These are phyloP conservation scores for Curvularia sp. DNA, from an alignment of 2,329 filamentous ascomycete genomes.

Conservation along the genomic window DNA sequence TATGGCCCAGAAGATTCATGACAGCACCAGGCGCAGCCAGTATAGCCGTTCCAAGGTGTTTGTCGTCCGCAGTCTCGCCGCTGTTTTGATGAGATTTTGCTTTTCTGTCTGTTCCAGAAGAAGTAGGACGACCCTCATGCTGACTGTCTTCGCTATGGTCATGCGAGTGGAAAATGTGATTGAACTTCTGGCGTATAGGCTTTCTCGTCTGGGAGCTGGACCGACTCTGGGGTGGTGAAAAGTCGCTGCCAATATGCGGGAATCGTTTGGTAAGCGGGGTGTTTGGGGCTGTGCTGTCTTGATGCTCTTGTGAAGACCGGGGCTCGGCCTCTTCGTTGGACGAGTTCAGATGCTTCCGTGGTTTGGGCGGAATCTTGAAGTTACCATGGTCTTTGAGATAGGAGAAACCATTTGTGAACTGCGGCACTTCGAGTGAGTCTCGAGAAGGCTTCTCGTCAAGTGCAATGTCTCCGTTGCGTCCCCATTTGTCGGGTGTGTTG, in stretches of 20 bases:
- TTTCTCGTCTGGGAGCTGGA: conserved; percentile 42
- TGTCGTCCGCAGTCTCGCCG: conserved; percentile 42
- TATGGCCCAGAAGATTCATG: conserved; percentile 43
- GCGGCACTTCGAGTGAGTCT: conserved; percentile 37
- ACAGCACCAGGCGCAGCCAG: conserved; percentile 44
- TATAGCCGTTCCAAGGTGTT: conserved; percentile 40
- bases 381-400: conserved; percentile 24
- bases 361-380: conserved; percentile 33
- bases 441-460: conserved; percentile 23
- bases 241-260: conserved; percentile 43
- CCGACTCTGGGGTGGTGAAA: conserved; percentile 49
- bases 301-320: conserved; percentile 49
- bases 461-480: conserved; percentile 33
- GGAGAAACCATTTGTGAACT: conserved; percentile 28
- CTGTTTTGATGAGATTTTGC: conserved; percentile 38
- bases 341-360: conserved; percentile 24
- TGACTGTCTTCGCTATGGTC: conserved; percentile 43
- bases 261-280: conserved; percentile 46
- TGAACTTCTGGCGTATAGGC: conserved; percentile 48
- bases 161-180: conserved; percentile 52
- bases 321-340: conserved; percentile 41
- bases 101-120: conserved; percentile 34
- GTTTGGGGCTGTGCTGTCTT: conserved; percentile 49
- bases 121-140: conserved; percentile 27
- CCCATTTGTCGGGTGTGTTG: conserved; percentile 53